A percentile compares a stretch with the other conserved stretches of the same genome.
Conservation (phyloP, 2,329 filamentous ascomycete genomes). For the Orbilia oligospora region DNA sequence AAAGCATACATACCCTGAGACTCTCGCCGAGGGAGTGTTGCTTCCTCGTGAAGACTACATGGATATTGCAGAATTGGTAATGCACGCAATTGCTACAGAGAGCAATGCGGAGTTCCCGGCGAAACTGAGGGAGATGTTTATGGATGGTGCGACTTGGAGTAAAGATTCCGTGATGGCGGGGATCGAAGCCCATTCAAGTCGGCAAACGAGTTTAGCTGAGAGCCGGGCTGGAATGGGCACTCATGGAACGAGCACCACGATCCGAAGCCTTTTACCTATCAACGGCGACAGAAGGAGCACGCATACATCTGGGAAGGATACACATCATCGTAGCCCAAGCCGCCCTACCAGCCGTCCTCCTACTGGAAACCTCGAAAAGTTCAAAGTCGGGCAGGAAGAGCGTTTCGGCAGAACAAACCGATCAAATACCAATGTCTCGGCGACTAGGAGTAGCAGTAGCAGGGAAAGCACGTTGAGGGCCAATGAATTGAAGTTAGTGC, state of each 20-base stretch:
- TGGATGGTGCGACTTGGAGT: constrained; percentile 78
- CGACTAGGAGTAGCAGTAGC: constrained; percentile 66
- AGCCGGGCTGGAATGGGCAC: constrained; percentile 74
- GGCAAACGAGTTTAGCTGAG: constrained; percentile 81
- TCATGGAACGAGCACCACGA: constrained; percentile 66
- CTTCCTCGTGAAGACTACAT: constrained; percentile 70
- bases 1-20: constrained; percentile 76
- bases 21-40: constrained; percentile 75
- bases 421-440: constrained; percentile 61
- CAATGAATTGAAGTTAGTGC: constrained; percentile 69
- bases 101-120: constrained; percentile 75
- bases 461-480: constrained; percentile 67
- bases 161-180: constrained; percentile 79
- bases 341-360: constrained; percentile 56
- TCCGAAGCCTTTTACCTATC: constrained; percentile 73
- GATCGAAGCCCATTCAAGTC: constrained; percentile 77
- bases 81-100: constrained; percentile 65
- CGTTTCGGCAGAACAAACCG: constrained; percentile 55
- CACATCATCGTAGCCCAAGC: constrained; percentile 61
- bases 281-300: constrained; percentile 67
- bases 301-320: constrained; percentile 60
- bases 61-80: constrained; percentile 65
- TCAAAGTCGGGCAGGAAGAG: constrained; percentile 48
- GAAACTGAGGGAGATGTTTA: constrained; percentile 80
- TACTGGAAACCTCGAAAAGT: constrained; percentile 58